A percentile compares a stretch with the other conserved stretches of the same genome.
Conservation (phyloP, 2,329 filamentous ascomycete species). For the Colletotrichum sp. region DNA sequence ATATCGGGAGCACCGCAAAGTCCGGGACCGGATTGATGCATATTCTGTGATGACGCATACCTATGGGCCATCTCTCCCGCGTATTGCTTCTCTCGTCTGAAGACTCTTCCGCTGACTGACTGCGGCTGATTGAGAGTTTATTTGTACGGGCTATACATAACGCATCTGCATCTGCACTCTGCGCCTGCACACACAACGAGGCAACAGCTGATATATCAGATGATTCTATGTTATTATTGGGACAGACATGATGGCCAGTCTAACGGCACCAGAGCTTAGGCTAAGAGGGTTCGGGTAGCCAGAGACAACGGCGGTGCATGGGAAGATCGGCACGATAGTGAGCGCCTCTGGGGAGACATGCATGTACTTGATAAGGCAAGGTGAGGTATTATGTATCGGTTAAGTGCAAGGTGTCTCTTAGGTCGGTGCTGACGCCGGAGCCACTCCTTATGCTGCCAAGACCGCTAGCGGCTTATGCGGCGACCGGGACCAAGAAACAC, state of each 20-base stretch:
- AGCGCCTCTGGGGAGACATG: not conserved
- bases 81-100: not conserved
- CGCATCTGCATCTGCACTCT: not conserved
- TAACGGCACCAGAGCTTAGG: not conserved
- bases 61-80: not conserved
- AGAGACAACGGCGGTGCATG: not conserved
- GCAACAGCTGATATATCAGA: not conserved
- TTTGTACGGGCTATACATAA: not conserved
- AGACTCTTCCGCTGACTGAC: not conserved
- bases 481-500: not conserved
- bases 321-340: not conserved
- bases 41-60: not conserved
- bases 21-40: not conserved
- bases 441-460: slow-evolving; percentile 5
- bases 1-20: not conserved
- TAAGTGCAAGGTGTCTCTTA: not conserved
- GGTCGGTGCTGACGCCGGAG: not conserved
- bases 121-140: not conserved
- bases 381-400: not conserved
- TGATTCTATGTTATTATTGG: not conserved
- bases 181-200: not conserved
- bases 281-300: not conserved
- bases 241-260: not conserved
- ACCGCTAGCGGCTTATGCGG: slow-evolving; percentile 17
- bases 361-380: not conserved